Evolutionary conservation across 2,329 filamentous ascomycete genomes (phyloP).

Genomic region (Alternaria arbusti): DNA sequence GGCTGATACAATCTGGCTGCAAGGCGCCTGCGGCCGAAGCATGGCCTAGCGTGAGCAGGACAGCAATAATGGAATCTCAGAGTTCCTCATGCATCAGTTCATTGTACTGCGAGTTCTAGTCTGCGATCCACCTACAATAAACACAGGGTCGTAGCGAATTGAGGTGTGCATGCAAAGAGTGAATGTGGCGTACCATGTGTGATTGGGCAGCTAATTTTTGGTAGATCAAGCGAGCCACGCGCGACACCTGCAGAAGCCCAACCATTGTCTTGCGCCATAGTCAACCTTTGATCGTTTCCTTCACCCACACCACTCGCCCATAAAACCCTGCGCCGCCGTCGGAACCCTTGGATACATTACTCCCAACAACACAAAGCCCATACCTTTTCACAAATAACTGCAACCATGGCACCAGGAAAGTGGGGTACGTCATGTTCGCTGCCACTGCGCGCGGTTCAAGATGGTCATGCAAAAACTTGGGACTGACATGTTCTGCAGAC

Average conservation of each 20-base stretch:
- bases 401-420: conserved; percentile 48
- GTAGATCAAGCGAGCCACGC: conserved; percentile 26
- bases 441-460: conserved; percentile 24
- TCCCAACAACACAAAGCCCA: background rate
- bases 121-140: background rate
- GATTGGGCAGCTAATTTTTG: conserved; percentile 43
- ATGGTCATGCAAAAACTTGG: background rate
- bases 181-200: conserved; percentile 8
- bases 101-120: background rate
- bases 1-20: background rate
- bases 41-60: background rate
- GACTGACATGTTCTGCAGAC: conserved; percentile 43
- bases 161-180: background rate
- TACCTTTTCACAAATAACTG: conserved; percentile 17
- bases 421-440: conserved; percentile 51
- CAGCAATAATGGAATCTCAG: background rate
- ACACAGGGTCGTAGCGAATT: background rate
- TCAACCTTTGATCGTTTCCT: conserved; percentile 22
- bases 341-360: background rate
- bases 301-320: conserved; percentile 17
- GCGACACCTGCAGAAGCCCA: conserved; percentile 27
- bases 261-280: conserved; percentile 34
- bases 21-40: background rate
- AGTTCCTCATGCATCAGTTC: background rate
- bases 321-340: conserved; percentile 10